phyloP scores from a whole-genome alignment of 179 eudicot genomes.

The Sideroxylon spinosum region DNA sequence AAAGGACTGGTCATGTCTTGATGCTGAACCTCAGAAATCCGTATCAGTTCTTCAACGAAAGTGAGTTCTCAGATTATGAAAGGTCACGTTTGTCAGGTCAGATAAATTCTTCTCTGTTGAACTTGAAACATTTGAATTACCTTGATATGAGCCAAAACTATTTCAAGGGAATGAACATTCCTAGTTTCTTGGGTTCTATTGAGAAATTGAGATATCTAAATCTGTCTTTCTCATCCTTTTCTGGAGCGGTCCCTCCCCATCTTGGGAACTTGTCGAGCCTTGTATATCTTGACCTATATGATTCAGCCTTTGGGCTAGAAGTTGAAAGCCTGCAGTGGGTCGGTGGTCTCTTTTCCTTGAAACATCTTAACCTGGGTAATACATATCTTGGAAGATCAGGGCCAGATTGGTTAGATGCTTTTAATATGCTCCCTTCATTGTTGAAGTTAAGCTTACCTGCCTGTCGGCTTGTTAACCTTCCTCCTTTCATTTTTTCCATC shows the following conservation, averaged over 20 bases:
- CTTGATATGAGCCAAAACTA: not conserved
- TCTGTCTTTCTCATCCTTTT: not conserved
- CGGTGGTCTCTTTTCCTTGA: conserved; percentile 9
- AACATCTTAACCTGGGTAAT: not conserved
- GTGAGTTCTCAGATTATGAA: not conserved
- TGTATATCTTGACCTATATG: not conserved
- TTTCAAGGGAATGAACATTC: not conserved
- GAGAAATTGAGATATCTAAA: conserved; percentile 7
- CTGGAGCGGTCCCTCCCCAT: not conserved
- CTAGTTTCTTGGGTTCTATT: conserved; percentile 9
- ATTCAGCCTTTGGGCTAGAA: not conserved
- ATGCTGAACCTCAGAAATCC: not conserved
- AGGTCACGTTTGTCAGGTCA: not conserved
- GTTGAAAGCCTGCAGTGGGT: conserved; percentile 12
- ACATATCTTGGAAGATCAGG: not conserved
- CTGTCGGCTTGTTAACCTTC: conserved; percentile 5
- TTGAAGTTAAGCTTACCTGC: not conserved
- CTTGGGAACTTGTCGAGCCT: conserved; percentile 5
- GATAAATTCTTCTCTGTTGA: conserved; percentile 9
- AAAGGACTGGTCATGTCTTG: not conserved
- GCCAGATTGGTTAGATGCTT: conserved; percentile 7
- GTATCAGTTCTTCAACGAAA: not conserved
- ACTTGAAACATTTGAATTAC: conserved; percentile 7
- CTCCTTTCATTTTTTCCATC: not conserved
- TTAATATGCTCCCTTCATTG: conserved; percentile 18